These are phyloP conservation scores for Turritis glabra DNA, from an alignment of 345 rosid genomes.

Conservation along the genomic window DNA sequence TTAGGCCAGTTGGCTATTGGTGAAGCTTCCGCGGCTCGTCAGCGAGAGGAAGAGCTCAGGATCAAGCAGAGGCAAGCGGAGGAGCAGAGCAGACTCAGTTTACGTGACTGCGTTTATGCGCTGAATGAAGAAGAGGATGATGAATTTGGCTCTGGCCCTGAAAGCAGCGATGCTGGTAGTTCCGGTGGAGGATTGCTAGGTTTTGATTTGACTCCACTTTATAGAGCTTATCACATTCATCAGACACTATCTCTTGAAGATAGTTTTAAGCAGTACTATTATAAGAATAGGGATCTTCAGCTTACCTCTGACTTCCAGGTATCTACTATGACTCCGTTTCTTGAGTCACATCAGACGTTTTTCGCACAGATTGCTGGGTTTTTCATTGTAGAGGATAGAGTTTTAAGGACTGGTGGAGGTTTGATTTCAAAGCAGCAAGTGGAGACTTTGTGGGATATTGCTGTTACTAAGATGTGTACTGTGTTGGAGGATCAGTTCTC, in stretches of 20 bases:
- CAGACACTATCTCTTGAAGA: conserved; percentile 87
- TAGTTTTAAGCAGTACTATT: conserved; percentile 82
- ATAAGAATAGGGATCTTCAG: conserved; percentile 90
- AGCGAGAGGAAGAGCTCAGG: conserved; percentile 91
- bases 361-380: conserved; percentile 97
- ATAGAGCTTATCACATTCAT: conserved; percentile 87
- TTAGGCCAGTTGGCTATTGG: conserved; percentile 94
- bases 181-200: conserved; percentile 55
- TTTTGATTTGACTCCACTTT: conserved; percentile 83
- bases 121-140: conserved; percentile 86
- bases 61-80: conserved; percentile 96
- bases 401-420: conserved; percentile 87
- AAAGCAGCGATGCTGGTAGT: conserved; percentile 48
- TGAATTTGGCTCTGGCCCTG: conserved; percentile 49
- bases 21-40: conserved; percentile 90
- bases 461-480: conserved; percentile 93
- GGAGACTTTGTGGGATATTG: conserved; percentile 93
- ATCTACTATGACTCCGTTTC: conserved; percentile 93
- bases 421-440: conserved; percentile 84
- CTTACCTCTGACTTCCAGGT: conserved; percentile 97
- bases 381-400: conserved; percentile 87
- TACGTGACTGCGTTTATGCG: conserved; percentile 85
- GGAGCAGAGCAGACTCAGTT: conserved; percentile 89
- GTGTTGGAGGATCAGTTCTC: conserved; percentile 98
- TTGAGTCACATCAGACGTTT: conserved; percentile 96